Percentiles rank a stretch among this genome's conserved stretches.
Evolutionary conservation across 208 protist genomes (phyloP).

Genomic region (Porcisia hertigi): DNA sequence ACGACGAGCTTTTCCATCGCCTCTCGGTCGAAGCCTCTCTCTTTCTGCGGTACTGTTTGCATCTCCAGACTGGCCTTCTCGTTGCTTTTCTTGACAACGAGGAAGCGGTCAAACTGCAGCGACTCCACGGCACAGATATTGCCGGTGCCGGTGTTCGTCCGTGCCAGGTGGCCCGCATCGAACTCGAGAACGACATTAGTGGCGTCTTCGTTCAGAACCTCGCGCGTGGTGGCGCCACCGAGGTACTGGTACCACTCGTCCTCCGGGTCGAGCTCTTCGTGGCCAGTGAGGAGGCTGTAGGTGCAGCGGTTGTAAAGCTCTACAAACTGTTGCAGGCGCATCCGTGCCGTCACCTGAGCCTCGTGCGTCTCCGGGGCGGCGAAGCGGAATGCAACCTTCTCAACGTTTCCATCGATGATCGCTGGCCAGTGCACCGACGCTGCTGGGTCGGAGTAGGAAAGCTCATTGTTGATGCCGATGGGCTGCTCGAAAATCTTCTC

Average conservation of each 20-base stretch:
- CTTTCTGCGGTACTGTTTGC: conserved; percentile 25
- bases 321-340: conserved; percentile 39
- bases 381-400: conserved; percentile 58
- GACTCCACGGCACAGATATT: conserved; percentile 66
- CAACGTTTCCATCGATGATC: conserved; percentile 40
- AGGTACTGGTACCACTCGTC: conserved; percentile 54
- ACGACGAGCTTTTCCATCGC: conserved; percentile 29
- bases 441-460: conserved; percentile 33
- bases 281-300: conserved; percentile 47
- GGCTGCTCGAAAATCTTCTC: conserved; percentile 41
- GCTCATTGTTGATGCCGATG: conserved; percentile 45
- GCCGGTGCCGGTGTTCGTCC: conserved; percentile 32
- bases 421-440: conserved; percentile 60
- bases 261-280: conserved; percentile 34
- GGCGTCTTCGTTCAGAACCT: conserved; percentile 36
- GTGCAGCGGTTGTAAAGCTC: conserved; percentile 65
- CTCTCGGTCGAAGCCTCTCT: conserved; percentile 41
- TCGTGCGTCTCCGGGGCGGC: conserved; percentile 9
- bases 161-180: conserved; percentile 25
- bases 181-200: conserved; percentile 43
- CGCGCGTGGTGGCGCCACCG: conserved; percentile 5
- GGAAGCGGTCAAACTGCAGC: conserved; percentile 38
- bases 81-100: conserved; percentile 45
- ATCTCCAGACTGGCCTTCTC: conserved; percentile 24
- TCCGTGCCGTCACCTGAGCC: conserved; percentile 11